These are phyloP conservation scores for Aspergillus coremiiformis DNA, from an alignment of 495 filamentous ascomycete genomes.

Conservation along the genomic window DNA sequence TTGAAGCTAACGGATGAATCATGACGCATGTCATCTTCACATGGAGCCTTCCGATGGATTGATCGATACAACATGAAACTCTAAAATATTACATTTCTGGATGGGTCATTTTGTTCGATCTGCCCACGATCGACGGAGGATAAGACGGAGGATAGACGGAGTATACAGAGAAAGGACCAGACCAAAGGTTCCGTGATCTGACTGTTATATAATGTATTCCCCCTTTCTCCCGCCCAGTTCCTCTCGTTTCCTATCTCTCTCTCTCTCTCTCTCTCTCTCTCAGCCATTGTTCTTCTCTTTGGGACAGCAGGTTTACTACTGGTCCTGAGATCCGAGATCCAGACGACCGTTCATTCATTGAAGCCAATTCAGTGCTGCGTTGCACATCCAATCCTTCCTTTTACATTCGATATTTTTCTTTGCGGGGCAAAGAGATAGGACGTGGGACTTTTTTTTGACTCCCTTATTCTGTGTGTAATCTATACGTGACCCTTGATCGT, in stretches of 20 bases:
- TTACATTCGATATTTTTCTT: too few relatives aligned
- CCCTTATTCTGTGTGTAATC: background rate
- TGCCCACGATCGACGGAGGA: too few relatives aligned
- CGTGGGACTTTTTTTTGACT: background rate
- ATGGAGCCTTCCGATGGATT: background rate
- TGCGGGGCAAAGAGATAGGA: background rate
- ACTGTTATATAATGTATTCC: background rate
- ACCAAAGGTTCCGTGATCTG: background rate
- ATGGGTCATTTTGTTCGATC: conserved; percentile 16
- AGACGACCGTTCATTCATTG: conserved; percentile 31
- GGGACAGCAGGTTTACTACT: conserved; percentile 19
- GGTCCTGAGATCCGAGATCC: conserved; percentile 27
- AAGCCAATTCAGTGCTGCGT: conserved; percentile 9
- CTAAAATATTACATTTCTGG: conserved; percentile 1
- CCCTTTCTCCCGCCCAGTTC: conserved; percentile 2
- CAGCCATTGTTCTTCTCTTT: conserved; percentile 15
- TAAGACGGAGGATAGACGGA: too few relatives aligned
- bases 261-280: too few relatives aligned
- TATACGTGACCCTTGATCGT: background rate
- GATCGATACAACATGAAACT: conserved; percentile 8
- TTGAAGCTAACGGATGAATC: conserved; percentile 6
- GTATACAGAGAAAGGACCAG: too few relatives aligned
- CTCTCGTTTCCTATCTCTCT: conserved; percentile 4
- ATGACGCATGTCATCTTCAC: background rate
- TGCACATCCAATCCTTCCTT: conserved; percentile 22